A percentile compares a stretch with the other conserved stretches of the same genome.
phyloP scores from a whole-genome alignment of 164 flowering plant genomes.

The Malania oleifera region DNA sequence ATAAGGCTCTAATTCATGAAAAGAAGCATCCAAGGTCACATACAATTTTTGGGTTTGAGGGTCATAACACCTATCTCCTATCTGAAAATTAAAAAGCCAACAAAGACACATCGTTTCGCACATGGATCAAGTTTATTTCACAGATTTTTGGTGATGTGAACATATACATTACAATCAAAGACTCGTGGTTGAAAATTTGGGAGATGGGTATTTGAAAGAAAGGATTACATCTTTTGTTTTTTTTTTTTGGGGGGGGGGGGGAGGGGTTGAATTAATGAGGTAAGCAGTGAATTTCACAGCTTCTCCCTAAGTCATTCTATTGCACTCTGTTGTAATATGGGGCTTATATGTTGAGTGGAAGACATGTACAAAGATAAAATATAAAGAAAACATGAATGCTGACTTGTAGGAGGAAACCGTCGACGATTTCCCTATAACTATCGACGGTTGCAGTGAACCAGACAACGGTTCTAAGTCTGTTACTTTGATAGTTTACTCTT shows the following conservation, averaged over 20 bases:
- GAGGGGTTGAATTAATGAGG: conserved; percentile 6
- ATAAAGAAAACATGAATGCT: too few relatives aligned
- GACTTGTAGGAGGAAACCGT: too few relatives aligned
- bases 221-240: too few relatives aligned
- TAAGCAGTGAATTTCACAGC: not conserved
- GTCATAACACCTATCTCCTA: not conserved
- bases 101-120: not conserved
- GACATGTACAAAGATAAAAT: too few relatives aligned
- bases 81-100: conserved; percentile 3
- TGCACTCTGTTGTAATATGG: too few relatives aligned
- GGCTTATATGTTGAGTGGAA: too few relatives aligned
- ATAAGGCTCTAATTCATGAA: not conserved
- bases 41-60: not conserved
- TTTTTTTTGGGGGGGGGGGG: not conserved
- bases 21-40: conserved; percentile 4
- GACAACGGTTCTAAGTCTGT: too few relatives aligned
- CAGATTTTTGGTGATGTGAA: not conserved
- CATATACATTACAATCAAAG: not conserved
- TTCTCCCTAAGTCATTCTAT: not conserved
- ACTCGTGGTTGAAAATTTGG: not conserved
- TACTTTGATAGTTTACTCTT: too few relatives aligned
- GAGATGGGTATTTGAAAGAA: not conserved
- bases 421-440: too few relatives aligned
- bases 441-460: too few relatives aligned
- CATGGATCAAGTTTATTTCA: not conserved